phyloP scores from a whole-genome alignment of 2,329 filamentous ascomycete genomes.

The Pseudogymnoascus sp. region DNA sequence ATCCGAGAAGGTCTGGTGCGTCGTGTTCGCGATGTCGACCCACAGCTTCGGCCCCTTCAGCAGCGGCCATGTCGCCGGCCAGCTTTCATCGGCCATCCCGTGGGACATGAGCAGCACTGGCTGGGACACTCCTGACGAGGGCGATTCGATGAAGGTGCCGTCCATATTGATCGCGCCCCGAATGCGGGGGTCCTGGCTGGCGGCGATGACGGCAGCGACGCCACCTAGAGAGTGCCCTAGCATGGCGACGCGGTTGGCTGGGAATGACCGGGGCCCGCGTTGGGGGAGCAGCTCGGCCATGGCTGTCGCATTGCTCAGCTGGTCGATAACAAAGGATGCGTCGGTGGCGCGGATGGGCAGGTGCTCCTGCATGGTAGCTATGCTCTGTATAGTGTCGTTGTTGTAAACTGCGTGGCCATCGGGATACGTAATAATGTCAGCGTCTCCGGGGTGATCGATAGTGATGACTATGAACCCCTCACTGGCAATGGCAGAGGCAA shows the following conservation, averaged over 20 bases:
- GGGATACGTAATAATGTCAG: constrained; percentile 33
- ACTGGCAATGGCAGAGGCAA: constrained; percentile 29
- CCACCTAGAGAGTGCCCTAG: constrained; percentile 29
- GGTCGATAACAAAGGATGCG: constrained; percentile 27
- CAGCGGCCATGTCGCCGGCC: neutral
- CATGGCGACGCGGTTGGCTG: constrained; percentile 20
- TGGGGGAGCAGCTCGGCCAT: constrained; percentile 16
- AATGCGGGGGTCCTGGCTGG: constrained; percentile 27
- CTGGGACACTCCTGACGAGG: constrained; percentile 33
- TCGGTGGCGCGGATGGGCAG: constrained; percentile 25
- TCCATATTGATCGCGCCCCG: constrained; percentile 32
- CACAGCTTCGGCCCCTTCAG: neutral
- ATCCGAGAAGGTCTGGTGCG: neutral
- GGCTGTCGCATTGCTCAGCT: constrained; percentile 8
- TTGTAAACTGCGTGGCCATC: constrained; percentile 28
- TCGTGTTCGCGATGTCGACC: neutral
- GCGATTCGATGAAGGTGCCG: constrained; percentile 26
- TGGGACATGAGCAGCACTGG: constrained; percentile 28
- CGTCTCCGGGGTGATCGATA: constrained; percentile 38
- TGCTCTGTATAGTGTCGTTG: constrained; percentile 8
- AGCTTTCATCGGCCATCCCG: constrained; percentile 13
- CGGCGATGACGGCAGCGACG: constrained; percentile 27
- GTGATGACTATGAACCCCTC: constrained; percentile 35
- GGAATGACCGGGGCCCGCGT: neutral
- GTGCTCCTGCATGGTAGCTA: neutral